Evolutionary conservation across 345 rosid genomes (phyloP).

Genomic region (Rhizophora mangle): DNA sequence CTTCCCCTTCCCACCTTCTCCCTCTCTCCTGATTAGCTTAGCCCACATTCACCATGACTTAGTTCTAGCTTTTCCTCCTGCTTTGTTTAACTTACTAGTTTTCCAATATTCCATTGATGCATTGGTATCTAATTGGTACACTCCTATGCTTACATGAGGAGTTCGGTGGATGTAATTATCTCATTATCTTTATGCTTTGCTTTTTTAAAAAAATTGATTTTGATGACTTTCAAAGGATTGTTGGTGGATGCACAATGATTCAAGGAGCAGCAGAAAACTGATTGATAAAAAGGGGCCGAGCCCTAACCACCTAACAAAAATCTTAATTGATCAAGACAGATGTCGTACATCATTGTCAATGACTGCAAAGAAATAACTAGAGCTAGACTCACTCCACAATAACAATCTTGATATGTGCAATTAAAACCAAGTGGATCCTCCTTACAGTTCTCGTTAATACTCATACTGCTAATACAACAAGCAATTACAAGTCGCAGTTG

Average conservation of each 20-base stretch:
- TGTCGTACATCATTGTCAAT: too few relatives aligned
- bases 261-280: constrained; percentile 21
- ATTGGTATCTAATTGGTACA: neutral
- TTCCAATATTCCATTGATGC: neutral
- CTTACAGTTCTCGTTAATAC: neutral
- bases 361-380: too few relatives aligned
- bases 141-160: too few relatives aligned
- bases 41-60: neutral
- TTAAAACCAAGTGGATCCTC: neutral
- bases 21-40: too few relatives aligned
- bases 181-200: neutral
- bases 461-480: neutral
- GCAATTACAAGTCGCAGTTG: constrained; percentile 18
- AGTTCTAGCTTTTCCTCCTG: neutral
- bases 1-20: too few relatives aligned
- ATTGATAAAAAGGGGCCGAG: neutral
- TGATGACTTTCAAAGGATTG: constrained; percentile 56
- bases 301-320: neutral
- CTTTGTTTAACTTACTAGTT: neutral
- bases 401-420: neutral
- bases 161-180: neutral
- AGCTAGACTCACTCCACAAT: neutral
- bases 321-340: too few relatives aligned
- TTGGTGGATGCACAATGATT: constrained; percentile 55
- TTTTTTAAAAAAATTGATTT: neutral